A percentile compares a stretch with the other conserved stretches of the same genome.
phyloP scores from a whole-genome alignment of 495 filamentous ascomycete species.

The Hypomontagnella monticulosa region DNA sequence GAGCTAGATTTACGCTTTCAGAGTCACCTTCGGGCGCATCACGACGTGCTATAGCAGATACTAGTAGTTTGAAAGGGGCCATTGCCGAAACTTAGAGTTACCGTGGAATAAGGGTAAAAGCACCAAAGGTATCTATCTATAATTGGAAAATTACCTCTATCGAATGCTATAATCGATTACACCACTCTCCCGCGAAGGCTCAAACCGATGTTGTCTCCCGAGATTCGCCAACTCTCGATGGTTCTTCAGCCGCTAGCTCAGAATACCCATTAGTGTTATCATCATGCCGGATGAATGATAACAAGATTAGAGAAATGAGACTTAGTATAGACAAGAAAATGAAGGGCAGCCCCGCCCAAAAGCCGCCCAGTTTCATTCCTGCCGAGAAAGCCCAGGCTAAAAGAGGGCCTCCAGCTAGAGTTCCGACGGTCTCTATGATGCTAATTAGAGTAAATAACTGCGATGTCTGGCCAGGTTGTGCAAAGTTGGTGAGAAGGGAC shows the following conservation, averaged over 20 bases:
- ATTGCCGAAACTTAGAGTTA: no score
- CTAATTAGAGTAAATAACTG: constrained; percentile 66
- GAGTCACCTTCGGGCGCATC: no score
- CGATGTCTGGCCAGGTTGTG: constrained; percentile 63
- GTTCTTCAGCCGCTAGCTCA: background rate
- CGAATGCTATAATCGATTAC: no score
- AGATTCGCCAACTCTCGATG: background rate
- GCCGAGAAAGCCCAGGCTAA: constrained; percentile 64
- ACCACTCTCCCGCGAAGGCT: no score
- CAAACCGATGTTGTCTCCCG: background rate
- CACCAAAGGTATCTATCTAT: no score
- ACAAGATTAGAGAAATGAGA: background rate
- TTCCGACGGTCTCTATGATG: constrained; percentile 63
- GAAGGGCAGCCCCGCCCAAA: constrained; percentile 65
- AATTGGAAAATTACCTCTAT: no score
- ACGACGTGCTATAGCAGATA: no score
- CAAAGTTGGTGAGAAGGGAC: constrained; percentile 62
- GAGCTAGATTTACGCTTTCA: no score
- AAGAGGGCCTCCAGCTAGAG: constrained; percentile 59
- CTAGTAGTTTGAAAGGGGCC: no score
- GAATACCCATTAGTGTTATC: background rate
- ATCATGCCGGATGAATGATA: background rate
- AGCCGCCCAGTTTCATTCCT: constrained; percentile 58
- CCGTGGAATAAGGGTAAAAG: no score
- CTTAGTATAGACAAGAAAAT: constrained; percentile 48